These are phyloP conservation scores for Mycena galopus DNA, from an alignment of 768 basidiomycete genomes.

Conservation along the genomic window DNA sequence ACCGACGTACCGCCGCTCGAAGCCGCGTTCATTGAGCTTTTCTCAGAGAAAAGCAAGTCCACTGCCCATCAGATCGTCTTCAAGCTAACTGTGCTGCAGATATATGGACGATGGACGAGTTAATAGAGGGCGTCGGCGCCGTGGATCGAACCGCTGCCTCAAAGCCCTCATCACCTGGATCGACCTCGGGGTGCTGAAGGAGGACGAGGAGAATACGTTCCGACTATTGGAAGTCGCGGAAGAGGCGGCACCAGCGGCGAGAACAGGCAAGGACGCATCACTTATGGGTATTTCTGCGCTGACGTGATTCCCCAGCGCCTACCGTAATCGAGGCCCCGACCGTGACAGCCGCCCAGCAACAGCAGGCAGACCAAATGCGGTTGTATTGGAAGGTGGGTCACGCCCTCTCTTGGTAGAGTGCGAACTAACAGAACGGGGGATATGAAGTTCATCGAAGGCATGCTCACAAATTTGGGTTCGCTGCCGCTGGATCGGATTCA, in stretches of 20 bases:
- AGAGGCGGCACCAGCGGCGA: conserved; percentile 50
- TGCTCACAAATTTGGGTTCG: conserved; percentile 88
- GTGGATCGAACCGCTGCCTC: conserved; percentile 74
- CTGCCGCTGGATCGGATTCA: conserved; percentile 89
- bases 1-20: conserved; percentile 89
- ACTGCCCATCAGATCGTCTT: background rate
- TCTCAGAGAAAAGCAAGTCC: conserved; percentile 73
- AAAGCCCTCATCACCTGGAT: conserved; percentile 89
- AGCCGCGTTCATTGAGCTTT: conserved; percentile 91
- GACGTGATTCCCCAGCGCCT: conserved; percentile 35
- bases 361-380: conserved; percentile 87
- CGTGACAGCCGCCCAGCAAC: conserved; percentile 72
- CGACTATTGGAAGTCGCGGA: conserved; percentile 74
- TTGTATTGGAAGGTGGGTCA: conserved; percentile 85
- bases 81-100: conserved; percentile 54
- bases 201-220: conserved; percentile 71
- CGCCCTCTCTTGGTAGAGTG: conserved; percentile 1
- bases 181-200: conserved; percentile 84
- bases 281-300: background rate
- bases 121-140: conserved; percentile 72
- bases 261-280: conserved; percentile 39
- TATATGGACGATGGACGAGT: conserved; percentile 78
- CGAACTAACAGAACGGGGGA: conserved; percentile 10
- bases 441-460: conserved; percentile 86
- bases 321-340: conserved; percentile 59